phyloP scores from a whole-genome alignment of 2,329 filamentous ascomycete genomes.

The Alternaria novae-zelandiae region DNA sequence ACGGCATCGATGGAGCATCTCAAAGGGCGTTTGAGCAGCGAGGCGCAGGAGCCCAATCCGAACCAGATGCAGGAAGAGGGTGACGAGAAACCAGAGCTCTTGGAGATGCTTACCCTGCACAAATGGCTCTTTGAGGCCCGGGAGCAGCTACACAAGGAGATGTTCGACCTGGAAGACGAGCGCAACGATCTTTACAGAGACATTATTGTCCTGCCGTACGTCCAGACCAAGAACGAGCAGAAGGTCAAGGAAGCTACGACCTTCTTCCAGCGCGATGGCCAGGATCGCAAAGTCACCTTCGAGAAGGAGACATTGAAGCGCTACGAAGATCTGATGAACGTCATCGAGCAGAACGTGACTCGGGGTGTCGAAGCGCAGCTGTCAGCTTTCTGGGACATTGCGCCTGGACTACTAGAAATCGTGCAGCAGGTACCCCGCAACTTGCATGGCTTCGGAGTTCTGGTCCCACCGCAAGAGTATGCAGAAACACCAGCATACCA shows the following conservation, averaged over 20 bases:
- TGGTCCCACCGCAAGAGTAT: conserved; percentile 79
- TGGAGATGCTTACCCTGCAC: conserved; percentile 91
- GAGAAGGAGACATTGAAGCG: conserved; percentile 75
- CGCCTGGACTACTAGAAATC: conserved; percentile 77
- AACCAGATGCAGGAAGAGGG: conserved; percentile 93
- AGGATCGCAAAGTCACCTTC: conserved; percentile 73
- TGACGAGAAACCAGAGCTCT: conserved; percentile 89
- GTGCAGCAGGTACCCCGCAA: conserved; percentile 77
- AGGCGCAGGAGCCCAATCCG: conserved; percentile 71
- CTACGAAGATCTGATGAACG: conserved; percentile 75
- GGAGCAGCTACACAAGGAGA: conserved; percentile 83
- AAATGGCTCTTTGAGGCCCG: conserved; percentile 97
- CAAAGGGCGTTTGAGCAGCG: conserved; percentile 73
- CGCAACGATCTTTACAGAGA: conserved; percentile 86
- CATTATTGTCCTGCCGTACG: conserved; percentile 82
- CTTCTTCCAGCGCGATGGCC: conserved; percentile 83
- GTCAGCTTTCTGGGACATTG: conserved; percentile 97
- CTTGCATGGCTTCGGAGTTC: conserved; percentile 68
- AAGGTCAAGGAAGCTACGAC: conserved; percentile 79
- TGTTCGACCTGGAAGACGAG: conserved; percentile 83
- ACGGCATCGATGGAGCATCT: conserved; percentile 80
- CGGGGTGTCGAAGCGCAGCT: conserved; percentile 90
- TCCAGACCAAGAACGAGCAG: conserved; percentile 72
- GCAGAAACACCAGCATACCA: conserved; percentile 85
- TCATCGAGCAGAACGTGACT: conserved; percentile 84